Percentiles rank a stretch among this genome's conserved stretches.
Evolutionary conservation across 768 basidiomycete species (phyloP).

Genomic region (Atractiella rhizophila): DNA sequence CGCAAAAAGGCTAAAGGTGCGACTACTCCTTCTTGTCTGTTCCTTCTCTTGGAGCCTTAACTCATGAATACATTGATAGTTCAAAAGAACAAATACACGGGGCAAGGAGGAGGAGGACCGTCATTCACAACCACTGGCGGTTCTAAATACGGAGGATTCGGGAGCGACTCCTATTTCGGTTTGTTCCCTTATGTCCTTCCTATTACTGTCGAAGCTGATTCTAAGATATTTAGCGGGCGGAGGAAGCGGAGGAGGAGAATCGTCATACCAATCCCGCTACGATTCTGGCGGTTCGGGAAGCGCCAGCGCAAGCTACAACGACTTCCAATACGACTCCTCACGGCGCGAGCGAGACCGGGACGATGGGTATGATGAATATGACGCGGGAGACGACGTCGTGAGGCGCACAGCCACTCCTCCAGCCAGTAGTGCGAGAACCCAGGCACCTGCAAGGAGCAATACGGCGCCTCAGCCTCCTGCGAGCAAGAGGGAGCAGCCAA

Average conservation of each 20-base stretch:
- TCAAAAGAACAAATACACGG: slow-evolving; percentile 41
- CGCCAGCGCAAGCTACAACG: neutral
- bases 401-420: slow-evolving; percentile 24
- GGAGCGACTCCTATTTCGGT: slow-evolving; percentile 26
- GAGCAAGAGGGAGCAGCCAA: too few relatives aligned
- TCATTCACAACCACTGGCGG: slow-evolving; percentile 36
- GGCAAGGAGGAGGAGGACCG: slow-evolving; percentile 18
- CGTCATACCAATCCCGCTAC: slow-evolving; percentile 32
- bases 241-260: slow-evolving; percentile 28
- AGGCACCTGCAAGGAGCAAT: slow-evolving; percentile 17
- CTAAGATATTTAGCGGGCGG: slow-evolving; percentile 18
- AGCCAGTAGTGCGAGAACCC: slow-evolving; percentile 20
- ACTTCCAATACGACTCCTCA: slow-evolving; percentile 5
- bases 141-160: slow-evolving; percentile 42
- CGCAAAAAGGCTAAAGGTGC: slow-evolving; percentile 79
- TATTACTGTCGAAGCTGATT: neutral
- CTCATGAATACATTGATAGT: slow-evolving; percentile 65
- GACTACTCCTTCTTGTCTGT: too few relatives aligned
- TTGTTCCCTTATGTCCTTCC: slow-evolving; percentile 16
- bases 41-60: too few relatives aligned
- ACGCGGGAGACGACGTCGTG: slow-evolving; percentile 53
- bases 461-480: slow-evolving; percentile 2
- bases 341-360: slow-evolving; percentile 16
- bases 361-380: slow-evolving; percentile 73
- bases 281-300: neutral